Base-by-base conservation (phyloP, 768 basidiomycete genomes). In the Pleurotus pulmonarius region DNA sequence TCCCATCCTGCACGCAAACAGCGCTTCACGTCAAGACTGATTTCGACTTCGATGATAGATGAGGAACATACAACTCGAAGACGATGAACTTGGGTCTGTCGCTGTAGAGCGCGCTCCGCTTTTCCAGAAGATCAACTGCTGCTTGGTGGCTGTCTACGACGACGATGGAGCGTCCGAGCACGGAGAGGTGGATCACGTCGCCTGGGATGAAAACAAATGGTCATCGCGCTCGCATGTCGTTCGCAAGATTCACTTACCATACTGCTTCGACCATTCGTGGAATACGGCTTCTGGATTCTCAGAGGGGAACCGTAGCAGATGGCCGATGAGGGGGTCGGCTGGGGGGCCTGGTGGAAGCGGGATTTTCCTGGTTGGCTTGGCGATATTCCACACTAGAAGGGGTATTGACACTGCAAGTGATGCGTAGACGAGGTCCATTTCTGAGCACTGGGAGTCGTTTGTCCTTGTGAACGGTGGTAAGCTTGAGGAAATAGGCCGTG, bases 271-370 rank as follows among this genome's bases (percentile, higher is more conserved):
- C 65, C 69, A 68, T 25, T 67, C 54, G 48, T 69, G 64, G 53
- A 70, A 73, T 13, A 62, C 61, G 3, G 64, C 59, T 3, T 66
- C 64, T 45, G 63, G 61, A 40, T 66, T 60, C n/a, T 61, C 57
- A 1, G 64, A 25, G 11, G 73, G 75, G n/a, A 76, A 67, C 8
- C 66, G 56, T 5, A 71, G 66, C 15, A 71, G 59, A 56, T 76
- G 72, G 7, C 75, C 75, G 12, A 76, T 64, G 46, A 76, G 39
- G 3, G 71, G 69, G 52, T 76, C 71, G 7, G 66, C 63, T 5
- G 72, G 73, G 2, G 72, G 74, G 20, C 75, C 66, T 12, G 73
- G 74, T 5, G 74, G 72, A 11, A 65, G 22, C 8, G 44, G 46
- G 0, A n/a, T 29, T 0, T 9, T 29, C 3, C 29, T 29, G 0